These are phyloP conservation scores for Microsporum ferrugineum DNA, from an alignment of 2,329 filamentous ascomycete genomes.

Conservation along the genomic window DNA sequence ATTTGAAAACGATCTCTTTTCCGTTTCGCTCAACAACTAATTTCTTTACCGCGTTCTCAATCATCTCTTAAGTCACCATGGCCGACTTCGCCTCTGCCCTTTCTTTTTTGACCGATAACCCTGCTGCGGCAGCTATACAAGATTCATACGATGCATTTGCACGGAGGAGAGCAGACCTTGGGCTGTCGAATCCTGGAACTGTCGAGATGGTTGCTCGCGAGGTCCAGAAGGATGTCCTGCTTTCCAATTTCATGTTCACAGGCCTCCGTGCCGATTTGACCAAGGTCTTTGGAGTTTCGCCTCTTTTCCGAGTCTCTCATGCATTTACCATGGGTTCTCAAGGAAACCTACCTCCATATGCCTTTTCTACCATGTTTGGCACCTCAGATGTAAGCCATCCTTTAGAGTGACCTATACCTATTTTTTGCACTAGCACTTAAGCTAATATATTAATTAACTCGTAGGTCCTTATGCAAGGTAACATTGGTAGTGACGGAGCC, in stretches of 20 bases:
- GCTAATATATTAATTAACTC: neutral
- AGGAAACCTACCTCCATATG: constrained; percentile 75
- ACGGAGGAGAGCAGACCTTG: constrained; percentile 75
- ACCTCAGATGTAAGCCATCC: constrained; percentile 66
- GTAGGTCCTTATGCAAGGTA: constrained; percentile 90
- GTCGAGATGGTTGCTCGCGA: constrained; percentile 83
- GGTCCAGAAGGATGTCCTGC: constrained; percentile 89
- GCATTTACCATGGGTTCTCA: constrained; percentile 88
- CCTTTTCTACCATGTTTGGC: constrained; percentile 86
- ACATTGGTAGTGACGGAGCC: constrained; percentile 81
- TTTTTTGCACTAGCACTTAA: neutral
- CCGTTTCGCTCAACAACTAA: neutral
- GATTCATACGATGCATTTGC: constrained; percentile 74
- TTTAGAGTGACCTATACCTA: neutral
- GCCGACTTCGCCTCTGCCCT: constrained; percentile 39
- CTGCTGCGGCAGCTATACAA: constrained; percentile 55
- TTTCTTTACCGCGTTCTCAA: neutral
- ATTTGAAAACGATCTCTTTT: neutral
- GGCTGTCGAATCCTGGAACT: constrained; percentile 81
- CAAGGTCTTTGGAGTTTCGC: constrained; percentile 87
- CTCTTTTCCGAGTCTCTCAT: constrained; percentile 94
- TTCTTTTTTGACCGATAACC: constrained; percentile 62
- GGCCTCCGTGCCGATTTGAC: constrained; percentile 92
- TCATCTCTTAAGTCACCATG: constrained; percentile 23
- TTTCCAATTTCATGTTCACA: constrained; percentile 94